A percentile compares a stretch with the other conserved stretches of the same genome.
Evolutionary conservation across 176 grass and related monocot genomes (phyloP).

Genomic region (barley (Hordeum vulgare)): MorexV3_pseudomolecules_assembly NC_058524.1:374403968-374404467

Average conservation of each 20-base stretch:
- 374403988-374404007: slow-evolving; percentile 7
- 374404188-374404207: neutral
- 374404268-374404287: neutral
- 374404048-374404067: neutral
- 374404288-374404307: too few species aligned
- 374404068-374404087: slow-evolving; percentile 29
- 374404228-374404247: neutral
- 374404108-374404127: slow-evolving; percentile 11
- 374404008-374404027: neutral
- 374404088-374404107: slow-evolving; percentile 43
- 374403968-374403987: slow-evolving; percentile 55
- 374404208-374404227: neutral
- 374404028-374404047: neutral
- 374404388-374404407: neutral
- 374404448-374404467: too few species aligned
- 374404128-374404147: neutral
- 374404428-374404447: too few species aligned
- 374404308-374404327: neutral
- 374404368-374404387: neutral
- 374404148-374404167: neutral
- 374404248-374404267: too few species aligned
- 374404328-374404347: neutral
- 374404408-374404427: neutral
- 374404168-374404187: neutral
- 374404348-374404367: neutral